Conservation (phyloP, 2,329 filamentous ascomycete genomes). For the Aspergillus sergii region DNA sequence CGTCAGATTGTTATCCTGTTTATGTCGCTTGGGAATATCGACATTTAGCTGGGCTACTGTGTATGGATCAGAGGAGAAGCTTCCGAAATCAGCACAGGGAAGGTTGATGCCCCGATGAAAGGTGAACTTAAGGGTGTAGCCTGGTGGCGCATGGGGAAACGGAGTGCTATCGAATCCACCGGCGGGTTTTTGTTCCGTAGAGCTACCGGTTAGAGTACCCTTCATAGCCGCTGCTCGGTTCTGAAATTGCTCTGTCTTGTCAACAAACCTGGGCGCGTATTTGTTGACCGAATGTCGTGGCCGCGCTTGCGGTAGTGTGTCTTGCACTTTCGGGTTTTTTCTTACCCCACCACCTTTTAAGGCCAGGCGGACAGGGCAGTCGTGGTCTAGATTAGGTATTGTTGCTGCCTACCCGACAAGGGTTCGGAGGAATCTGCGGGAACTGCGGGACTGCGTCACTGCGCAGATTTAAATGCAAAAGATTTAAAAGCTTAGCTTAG, state of each 20-base stretch:
- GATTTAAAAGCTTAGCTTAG: not conserved
- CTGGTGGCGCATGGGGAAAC: conserved; percentile 71
- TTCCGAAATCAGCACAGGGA: conserved; percentile 77
- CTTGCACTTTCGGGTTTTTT: conserved; percentile 12
- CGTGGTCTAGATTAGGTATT: not conserved
- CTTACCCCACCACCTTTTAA: not conserved
- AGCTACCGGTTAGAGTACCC: conserved; percentile 13
- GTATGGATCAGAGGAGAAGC: conserved; percentile 81
- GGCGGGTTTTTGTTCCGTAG: conserved; percentile 52
- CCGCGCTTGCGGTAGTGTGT: conserved; percentile 22
- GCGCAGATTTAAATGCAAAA: not conserved
- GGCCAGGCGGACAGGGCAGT: not conserved
- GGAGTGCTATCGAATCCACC: conserved; percentile 82
- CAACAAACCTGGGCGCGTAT: conserved; percentile 42
- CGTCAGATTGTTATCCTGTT: conserved; percentile 76
- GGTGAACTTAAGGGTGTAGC: conserved; percentile 82
- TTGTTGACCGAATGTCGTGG: conserved; percentile 33
- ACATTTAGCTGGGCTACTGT: conserved; percentile 75
- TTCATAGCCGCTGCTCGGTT: conserved; percentile 34
- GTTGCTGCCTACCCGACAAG: not conserved
- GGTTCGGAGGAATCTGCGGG: not conserved
- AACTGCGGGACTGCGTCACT: conserved; percentile 2
- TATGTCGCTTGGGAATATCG: conserved; percentile 72
- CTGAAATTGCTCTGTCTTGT: conserved; percentile 43
- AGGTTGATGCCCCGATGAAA: conserved; percentile 81